Evolutionary conservation across 202 grass and related monocot species (phyloP), one percentile per base, ranked within the genome.

Genomic region (Eragrostis tef): DNA sequence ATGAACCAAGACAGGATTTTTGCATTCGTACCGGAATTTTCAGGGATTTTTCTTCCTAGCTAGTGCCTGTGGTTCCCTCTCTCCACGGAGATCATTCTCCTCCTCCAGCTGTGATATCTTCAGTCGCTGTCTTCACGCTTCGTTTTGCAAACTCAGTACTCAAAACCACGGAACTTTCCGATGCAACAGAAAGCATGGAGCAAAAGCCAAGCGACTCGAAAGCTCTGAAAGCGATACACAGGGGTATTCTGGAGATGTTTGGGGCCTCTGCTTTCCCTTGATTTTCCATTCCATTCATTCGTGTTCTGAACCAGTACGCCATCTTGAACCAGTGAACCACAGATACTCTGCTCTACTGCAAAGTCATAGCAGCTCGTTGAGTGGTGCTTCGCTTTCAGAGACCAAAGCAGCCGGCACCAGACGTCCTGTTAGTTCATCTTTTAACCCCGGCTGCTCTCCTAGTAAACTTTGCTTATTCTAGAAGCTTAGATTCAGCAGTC

Each of bases 221-320:
- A 39, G 5, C 34, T 39, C 34, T 39, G 34, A 39, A 39, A 39
- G 34, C 6, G 34, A 39, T 39, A 39, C 34, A 39, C 34, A 39
- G 2, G 3, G 29, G n/a, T n/a, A 39, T 39, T 39, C 34, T 6
- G 34, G 34, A 39, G 34, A 39, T 5, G 34, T 39, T 34, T 4
- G 34, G 2, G 34, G 3, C 9, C 53, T 22, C 19, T 22, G 53
- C 1, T 58, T 21, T 20, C n/a, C 19, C 6, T 26, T 26, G 36
- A 14, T 26, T 60, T n/a, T n/a, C n/a, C n/a, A n/a, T n/a, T 60
- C 39, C 29, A 22, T 11, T 74, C 31, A 8, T 31, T 49, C 26
- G 77, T 43, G 2, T 79, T 54, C 20, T 67, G 47, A 31, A 52
- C 67, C 6, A 71, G 45, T 9, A 79, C n/a, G 22, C 29, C 29